Evolutionary conservation across 192 early-diverging fungal species (phyloP).

Genomic region (Spinellus fusiger): DNA sequence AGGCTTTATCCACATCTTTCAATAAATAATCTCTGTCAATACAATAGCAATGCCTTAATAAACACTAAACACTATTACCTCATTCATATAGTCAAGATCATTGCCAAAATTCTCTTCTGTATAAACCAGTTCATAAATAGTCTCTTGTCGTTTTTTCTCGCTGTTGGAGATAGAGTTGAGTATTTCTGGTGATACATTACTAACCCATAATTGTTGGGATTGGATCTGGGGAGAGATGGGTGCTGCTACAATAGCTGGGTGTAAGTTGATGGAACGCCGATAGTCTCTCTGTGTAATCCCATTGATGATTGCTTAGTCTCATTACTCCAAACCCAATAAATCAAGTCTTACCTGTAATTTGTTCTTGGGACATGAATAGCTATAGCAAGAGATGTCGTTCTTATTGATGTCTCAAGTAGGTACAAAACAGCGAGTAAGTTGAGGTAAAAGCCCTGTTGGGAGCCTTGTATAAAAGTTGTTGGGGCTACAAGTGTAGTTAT

Average conservation of each 20-base stretch:
- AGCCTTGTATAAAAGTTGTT: too few species aligned
- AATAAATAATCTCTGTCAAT: background rate
- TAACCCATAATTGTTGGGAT: constrained; percentile 8
- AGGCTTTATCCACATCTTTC: constrained; percentile 60
- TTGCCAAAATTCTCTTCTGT: constrained; percentile 87
- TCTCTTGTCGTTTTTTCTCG: constrained; percentile 88
- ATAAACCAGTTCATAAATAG: constrained; percentile 87
- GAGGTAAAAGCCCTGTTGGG: constrained; percentile 72
- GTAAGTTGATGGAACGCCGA: background rate
- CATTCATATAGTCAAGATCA: constrained; percentile 75
- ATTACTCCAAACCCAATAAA: background rate
- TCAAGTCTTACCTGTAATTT: background rate
- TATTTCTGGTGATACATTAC: constrained; percentile 6
- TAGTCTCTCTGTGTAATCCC: background rate
- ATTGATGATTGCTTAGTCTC: background rate
- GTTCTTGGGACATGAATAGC: constrained; percentile 73
- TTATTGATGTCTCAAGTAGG: constrained; percentile 74
- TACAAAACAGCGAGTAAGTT: constrained; percentile 88
- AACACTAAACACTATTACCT: constrained; percentile 34
- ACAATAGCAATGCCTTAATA: background rate
- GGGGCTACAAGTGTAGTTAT: background rate
- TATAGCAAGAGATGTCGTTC: constrained; percentile 66
- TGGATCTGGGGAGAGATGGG: constrained; percentile 3
- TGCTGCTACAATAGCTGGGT: background rate
- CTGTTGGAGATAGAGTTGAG: constrained; percentile 23